Conservation (phyloP, 805 yeast species). For the Nakazawaea holstii region DNA sequence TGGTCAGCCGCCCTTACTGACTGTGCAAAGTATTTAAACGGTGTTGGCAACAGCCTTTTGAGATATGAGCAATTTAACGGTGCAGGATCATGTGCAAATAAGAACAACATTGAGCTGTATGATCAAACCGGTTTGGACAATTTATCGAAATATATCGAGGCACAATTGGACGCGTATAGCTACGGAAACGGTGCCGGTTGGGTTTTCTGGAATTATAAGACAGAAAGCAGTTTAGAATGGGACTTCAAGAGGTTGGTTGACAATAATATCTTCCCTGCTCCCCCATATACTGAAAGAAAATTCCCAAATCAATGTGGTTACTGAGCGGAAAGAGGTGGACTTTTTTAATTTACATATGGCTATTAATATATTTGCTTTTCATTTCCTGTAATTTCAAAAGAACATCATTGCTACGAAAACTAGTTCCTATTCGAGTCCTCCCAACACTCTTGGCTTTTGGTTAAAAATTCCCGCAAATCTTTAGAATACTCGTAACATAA, state of each 20-base stretch:
- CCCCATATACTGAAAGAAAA: slow-evolving; percentile 56
- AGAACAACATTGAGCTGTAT: slow-evolving; percentile 36
- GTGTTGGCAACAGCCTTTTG: slow-evolving; percentile 63
- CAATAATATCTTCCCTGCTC: slow-evolving; percentile 66
- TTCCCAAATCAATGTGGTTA: slow-evolving; percentile 63
- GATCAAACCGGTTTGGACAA: slow-evolving; percentile 31
- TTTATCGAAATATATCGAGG: slow-evolving; percentile 52
- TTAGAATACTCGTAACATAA: slow-evolving; percentile 19
- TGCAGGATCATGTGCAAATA: slow-evolving; percentile 37
- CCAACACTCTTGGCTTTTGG: slow-evolving; percentile 21
- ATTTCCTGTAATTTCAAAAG: neutral
- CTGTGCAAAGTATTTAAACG: slow-evolving; percentile 65
- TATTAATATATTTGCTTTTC: no score
- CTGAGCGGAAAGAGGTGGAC: neutral
- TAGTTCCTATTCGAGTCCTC: slow-evolving; percentile 13
- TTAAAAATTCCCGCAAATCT: slow-evolving; percentile 19
- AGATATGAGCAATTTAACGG: slow-evolving; percentile 51
- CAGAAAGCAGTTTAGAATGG: slow-evolving; percentile 65
- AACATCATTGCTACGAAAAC: neutral
- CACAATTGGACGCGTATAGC: slow-evolving; percentile 44
- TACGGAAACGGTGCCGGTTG: slow-evolving; percentile 42
- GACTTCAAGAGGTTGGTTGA: slow-evolving; percentile 48
- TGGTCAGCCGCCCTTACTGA: slow-evolving; percentile 72
- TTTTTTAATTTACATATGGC: no score
- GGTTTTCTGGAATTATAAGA: slow-evolving; percentile 69